These are phyloP conservation scores for Colletotrichum musicola DNA, from an alignment of 2,329 filamentous ascomycete genomes.

Conservation along the genomic window DNA sequence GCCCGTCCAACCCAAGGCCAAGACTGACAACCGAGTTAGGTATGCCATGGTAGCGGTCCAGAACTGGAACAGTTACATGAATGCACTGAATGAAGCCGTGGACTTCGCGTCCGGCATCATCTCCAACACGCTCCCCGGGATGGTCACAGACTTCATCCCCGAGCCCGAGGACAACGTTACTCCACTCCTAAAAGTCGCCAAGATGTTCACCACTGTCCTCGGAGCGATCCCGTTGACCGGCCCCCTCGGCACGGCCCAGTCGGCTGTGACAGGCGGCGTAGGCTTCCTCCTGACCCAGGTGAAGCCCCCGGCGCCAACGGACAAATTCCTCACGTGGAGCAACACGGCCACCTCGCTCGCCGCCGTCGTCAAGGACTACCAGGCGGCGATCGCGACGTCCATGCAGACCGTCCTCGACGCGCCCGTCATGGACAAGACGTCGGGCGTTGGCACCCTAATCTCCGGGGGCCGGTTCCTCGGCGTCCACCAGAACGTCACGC, in stretches of 20 bases:
- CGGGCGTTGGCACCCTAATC: neutral
- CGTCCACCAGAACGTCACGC: neutral
- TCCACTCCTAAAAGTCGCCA: neutral
- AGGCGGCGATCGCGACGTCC: neutral
- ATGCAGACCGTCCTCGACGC: neutral
- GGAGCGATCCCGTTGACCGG: neutral
- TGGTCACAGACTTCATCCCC: neutral
- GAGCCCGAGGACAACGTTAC: neutral
- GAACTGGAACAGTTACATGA: neutral
- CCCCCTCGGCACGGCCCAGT: neutral
- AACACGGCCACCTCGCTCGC: neutral
- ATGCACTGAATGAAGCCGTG: neutral
- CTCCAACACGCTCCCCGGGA: neutral
- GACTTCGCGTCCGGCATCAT: neutral
- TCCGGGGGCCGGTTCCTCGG: neutral
- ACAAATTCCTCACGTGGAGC: constrained; percentile 6
- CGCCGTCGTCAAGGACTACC: neutral
- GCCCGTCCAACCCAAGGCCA: neutral
- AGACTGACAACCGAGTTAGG: neutral
- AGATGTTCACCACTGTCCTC: neutral
- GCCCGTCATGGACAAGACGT: neutral
- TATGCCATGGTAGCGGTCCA: neutral
- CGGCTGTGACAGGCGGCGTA: neutral
- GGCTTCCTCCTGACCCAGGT: neutral
- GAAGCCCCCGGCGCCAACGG: neutral